Conservation (phyloP, 257 asterid genomes). For the Solanum megistacrolobum region DNA sequence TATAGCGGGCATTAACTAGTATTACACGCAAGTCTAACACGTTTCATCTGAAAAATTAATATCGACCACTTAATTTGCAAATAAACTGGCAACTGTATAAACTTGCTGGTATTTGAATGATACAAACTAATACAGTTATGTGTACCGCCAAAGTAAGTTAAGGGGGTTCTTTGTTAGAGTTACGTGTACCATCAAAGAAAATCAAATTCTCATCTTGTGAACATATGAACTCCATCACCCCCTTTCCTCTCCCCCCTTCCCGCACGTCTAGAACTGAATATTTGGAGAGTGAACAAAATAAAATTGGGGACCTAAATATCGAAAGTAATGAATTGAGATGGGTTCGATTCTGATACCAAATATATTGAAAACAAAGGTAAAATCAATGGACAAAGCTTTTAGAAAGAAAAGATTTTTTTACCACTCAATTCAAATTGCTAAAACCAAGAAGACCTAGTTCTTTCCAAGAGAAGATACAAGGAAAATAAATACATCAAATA, state of each 20-base stretch:
- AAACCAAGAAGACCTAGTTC: background rate
- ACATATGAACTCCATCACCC: background rate
- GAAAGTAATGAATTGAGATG: background rate
- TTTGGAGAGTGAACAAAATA: background rate
- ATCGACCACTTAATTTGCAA: background rate
- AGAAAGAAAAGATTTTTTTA: too few species aligned
- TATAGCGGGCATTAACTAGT: background rate
- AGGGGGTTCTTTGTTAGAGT: background rate
- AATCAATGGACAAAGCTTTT: too few species aligned
- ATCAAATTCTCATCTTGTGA: accelerated
- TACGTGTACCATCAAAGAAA: too few species aligned
- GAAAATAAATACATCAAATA: background rate
- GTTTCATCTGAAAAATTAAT: background rate
- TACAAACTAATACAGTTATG: background rate
- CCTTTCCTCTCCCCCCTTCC: too few species aligned
- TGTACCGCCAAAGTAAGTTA: background rate
- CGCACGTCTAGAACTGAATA: background rate
- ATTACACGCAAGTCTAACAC: background rate
- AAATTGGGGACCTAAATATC: background rate
- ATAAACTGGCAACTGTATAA: background rate
- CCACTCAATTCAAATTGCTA: background rate
- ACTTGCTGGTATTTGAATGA: background rate
- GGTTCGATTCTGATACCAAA: too few species aligned
- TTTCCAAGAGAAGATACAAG: background rate
- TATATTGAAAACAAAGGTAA: too few species aligned